Percentiles rank a stretch among this genome's conserved stretches.
These are phyloP conservation scores for Colletotrichum endophyticum DNA, from an alignment of 2,329 filamentous ascomycete species.

Conservation along the genomic window DNA sequence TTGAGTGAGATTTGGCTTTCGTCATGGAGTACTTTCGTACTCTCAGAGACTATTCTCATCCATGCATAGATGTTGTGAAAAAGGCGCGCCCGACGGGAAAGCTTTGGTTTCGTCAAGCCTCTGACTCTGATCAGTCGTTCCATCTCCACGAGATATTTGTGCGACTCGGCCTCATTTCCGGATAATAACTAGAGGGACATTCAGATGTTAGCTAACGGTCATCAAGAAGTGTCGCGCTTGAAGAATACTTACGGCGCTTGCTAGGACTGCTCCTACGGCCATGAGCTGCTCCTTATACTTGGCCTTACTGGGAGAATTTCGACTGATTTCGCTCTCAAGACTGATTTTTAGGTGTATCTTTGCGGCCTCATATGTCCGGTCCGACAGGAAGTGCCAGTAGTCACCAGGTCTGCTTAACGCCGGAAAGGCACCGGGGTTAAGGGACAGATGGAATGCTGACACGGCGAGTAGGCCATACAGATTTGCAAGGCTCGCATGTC, in stretches of 20 bases:
- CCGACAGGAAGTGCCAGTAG: not conserved
- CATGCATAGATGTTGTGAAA: not conserved
- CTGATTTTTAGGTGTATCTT: not conserved
- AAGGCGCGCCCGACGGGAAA: not conserved
- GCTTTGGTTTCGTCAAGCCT: not conserved
- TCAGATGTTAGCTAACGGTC: too few relatives aligned
- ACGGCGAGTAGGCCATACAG: not conserved
- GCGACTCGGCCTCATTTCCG: not conserved
- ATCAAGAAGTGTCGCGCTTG: not conserved
- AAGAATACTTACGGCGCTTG: not conserved
- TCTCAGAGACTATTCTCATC: not conserved
- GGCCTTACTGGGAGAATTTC: not conserved
- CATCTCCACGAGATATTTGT: not conserved
- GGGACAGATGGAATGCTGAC: not conserved
- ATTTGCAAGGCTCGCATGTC: not conserved
- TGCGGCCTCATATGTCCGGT: not conserved
- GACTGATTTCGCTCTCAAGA: not conserved
- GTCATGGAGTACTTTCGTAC: not conserved
- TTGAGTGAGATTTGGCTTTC: not conserved
- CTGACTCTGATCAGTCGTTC: not conserved
- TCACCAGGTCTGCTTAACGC: not conserved
- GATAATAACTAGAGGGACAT: not conserved
- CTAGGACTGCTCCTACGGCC: not conserved
- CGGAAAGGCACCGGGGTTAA: not conserved
- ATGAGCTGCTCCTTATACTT: slow-evolving; percentile 8